Base-by-base conservation (phyloP, 2,329 filamentous ascomycete species). In the Microdochium paspali region DNA sequence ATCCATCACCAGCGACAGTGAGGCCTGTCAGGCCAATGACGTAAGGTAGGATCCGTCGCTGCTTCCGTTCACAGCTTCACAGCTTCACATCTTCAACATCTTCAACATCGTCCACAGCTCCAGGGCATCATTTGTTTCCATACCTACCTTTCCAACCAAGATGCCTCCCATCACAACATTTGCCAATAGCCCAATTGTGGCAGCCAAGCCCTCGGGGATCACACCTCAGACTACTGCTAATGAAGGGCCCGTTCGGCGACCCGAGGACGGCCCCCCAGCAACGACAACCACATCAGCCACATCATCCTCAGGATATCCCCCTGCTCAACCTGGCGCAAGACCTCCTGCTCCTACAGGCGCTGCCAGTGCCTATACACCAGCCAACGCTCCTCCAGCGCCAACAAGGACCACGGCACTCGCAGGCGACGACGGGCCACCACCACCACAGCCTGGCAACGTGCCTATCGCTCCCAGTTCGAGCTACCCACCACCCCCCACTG, bases 391-490 rank as follows among this genome's bases (percentile, higher is more conserved):
- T 31, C 68, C 72, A 49, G 72, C 72, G 30, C 68, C 71, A 44
- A 75, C 72, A 9, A 62, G 58, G 18, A 40, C 35, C 15, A 40
- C 35, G 10, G 18, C 35, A 51, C 59, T 60, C 42, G 51, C 60
- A 44, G 51, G 56, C 24, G 50, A 54, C 44, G 54, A 61, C 42
- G 65, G 64, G 15, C 78, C 78, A 44, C 72, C 77, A 47, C 64
- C 72, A 51, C 78, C 79, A 25, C 77, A 82, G 54, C 78, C 79
- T 31, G 78, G 77, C 47, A 74, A 77, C 32, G 66, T 71, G 40
- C 79, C 79, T 32, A 58, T 65, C 42, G 63, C 73, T 44, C 55
- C 67, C 23, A 58, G 58, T 46, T 51, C 51, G n/a, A 54, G 51
- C 35, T 21, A 40, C 18, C 3, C 18, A 4, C 23, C n/a, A 13